Conservation (phyloP, 805 yeast species). For the Suhomyces sp. region DNA sequence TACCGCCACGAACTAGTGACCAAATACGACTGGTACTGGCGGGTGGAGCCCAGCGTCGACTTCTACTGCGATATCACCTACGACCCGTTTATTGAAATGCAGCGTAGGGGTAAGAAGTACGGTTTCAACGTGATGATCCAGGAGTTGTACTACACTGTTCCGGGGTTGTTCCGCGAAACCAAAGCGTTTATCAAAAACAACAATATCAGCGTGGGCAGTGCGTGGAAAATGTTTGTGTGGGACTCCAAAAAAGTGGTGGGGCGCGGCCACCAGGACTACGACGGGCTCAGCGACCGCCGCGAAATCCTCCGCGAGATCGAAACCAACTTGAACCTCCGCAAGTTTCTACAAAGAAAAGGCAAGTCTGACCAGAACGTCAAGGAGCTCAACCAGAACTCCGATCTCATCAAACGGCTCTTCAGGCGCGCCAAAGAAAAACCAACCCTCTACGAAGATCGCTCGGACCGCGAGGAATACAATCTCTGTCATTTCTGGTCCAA, state of each 20-base stretch:
- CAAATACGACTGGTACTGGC: constrained; percentile 88
- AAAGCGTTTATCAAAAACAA: constrained; percentile 52
- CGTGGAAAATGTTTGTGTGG: constrained; percentile 67
- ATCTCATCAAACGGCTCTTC: constrained; percentile 6
- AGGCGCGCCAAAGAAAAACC: constrained; percentile 15
- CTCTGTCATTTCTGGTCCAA: constrained; percentile 91
- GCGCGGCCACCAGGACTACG: constrained; percentile 18
- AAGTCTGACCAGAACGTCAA: constrained; percentile 22
- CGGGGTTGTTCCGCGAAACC: constrained; percentile 74
- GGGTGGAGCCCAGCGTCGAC: constrained; percentile 91
- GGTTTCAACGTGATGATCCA: constrained; percentile 80
- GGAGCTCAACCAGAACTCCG: constrained; percentile 1
- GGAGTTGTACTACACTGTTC: constrained; percentile 80
- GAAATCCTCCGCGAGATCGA: constrained; percentile 30
- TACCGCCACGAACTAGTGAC: constrained; percentile 72
- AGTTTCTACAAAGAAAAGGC: constrained; percentile 16
- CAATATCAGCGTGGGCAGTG: constrained; percentile 47
- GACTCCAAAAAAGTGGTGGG: constrained; percentile 25
- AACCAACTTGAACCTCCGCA: constrained; percentile 22
- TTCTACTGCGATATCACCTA: constrained; percentile 88
- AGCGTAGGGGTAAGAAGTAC: constrained; percentile 61
- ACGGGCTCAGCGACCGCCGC: constrained; percentile 12
- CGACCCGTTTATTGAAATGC: constrained; percentile 88
- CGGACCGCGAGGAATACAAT: constrained; percentile 67
- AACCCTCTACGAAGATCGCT: constrained; percentile 47